These are phyloP conservation scores for Funneliformis caledonium DNA, from an alignment of 371 early-diverging fungal genomes.

Conservation along the genomic window DNA sequence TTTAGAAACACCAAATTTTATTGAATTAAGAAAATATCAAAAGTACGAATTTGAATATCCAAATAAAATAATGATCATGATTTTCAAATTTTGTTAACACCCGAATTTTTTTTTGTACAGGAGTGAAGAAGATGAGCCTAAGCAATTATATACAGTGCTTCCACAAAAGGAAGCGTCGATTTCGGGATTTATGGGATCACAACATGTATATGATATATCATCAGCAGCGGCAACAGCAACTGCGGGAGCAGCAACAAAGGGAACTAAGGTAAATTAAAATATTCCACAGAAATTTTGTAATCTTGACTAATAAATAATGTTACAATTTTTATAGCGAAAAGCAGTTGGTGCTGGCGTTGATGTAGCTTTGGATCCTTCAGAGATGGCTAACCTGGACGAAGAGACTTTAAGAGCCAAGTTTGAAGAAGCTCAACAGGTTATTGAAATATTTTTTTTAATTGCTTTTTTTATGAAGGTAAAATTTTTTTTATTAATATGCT, in stretches of 20 bases:
- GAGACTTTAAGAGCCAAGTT: constrained; percentile 75
- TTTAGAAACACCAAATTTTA: constrained; percentile 89
- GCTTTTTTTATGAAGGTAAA: neutral
- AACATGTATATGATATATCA: constrained; percentile 87
- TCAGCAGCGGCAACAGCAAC: constrained; percentile 49
- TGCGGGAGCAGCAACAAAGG: constrained; percentile 37
- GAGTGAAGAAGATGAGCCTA: constrained; percentile 67
- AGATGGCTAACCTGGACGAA: constrained; percentile 74
- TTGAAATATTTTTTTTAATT: constrained; percentile 31
- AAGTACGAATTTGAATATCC: constrained; percentile 33
- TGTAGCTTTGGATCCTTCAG: constrained; percentile 77
- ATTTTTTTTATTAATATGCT: neutral
- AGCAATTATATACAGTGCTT: constrained; percentile 86
- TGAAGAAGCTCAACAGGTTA: constrained; percentile 66
- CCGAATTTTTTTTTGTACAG: neutral
- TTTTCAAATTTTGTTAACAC: neutral
- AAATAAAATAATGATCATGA: neutral
- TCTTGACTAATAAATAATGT: neutral
- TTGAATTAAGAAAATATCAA: constrained; percentile 75
- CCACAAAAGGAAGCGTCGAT: constrained; percentile 79
- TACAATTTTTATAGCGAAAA: constrained; percentile 53
- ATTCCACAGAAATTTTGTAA: neutral
- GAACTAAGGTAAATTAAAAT: constrained; percentile 48
- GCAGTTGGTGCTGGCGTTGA: constrained; percentile 63
- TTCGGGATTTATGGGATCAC: constrained; percentile 92